Evolutionary conservation across 2,329 filamentous ascomycete species (phyloP), one percentile per base, ranked within the genome.

Genomic region (Neofusicoccum laricinum): DNA sequence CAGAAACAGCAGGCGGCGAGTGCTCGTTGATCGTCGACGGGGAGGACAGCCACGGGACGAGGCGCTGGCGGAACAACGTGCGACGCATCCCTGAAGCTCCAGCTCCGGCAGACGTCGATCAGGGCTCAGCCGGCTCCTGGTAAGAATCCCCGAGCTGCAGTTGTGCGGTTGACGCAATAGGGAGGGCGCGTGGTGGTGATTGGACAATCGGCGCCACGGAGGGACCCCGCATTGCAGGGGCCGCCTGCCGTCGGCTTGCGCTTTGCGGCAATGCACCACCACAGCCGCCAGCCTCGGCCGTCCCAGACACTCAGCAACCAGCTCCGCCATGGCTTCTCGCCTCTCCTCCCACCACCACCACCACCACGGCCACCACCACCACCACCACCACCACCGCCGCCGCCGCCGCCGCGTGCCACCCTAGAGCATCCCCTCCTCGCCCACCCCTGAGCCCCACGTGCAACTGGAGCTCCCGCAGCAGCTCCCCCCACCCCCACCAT

Each of bases 181-280:
- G 6, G 36, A 7, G 36, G 11, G 3, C 32, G 21, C 4, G 12
- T 7, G 21, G 4, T 21, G 10, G 36, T 41, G 19, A 55, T 58
- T 58, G 53, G 38, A 12, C 38, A 15, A 21, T 17, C 53, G 53
- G 21, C 43, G 51, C 38, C 43, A 57, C 8, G 50, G 50, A 14
- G 3, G 49, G 17, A 36, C 49, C 49, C 49, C 49, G 49, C 49
- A 43, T 45, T 40, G 53, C 36, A 58, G 19, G 38, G 51, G 38
- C 53, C 38, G 17, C 25, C 15, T 40, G 19, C 21, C 38, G 53
- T 58, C 38, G 50, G 34, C 50, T 51, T 51, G 49, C 49, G 50
- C 30, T 55, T 55, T 55, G 15, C 55, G 55, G 55, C 55, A 45
- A 58, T 59, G 30, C 55, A 46, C 30, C 25, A 21, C n/a, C 40